Conservation (phyloP, 208 protist genomes). For the Leishmania mexicana region DNA sequence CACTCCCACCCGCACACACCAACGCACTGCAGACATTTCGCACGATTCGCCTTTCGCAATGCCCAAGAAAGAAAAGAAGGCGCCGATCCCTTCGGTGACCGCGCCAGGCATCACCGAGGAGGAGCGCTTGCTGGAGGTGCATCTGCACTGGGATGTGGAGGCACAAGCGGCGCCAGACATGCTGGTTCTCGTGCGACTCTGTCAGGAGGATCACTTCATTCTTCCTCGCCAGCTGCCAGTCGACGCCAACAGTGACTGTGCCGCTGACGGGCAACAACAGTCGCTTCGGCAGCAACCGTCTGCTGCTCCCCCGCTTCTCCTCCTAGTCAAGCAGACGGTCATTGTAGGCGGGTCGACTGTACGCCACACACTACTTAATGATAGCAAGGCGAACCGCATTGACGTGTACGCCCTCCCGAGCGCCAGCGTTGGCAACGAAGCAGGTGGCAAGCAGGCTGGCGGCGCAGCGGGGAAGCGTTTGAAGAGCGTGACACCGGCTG, state of each 20-base stretch:
- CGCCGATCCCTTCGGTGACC: background rate
- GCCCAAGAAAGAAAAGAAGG: constrained; percentile 32
- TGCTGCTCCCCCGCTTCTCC: constrained; percentile 26
- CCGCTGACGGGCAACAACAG: background rate
- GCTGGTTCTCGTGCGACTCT: constrained; percentile 28
- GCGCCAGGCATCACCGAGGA: constrained; percentile 18
- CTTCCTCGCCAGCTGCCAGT: constrained; percentile 12
- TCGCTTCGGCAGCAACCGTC: background rate
- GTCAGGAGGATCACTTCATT: constrained; percentile 21
- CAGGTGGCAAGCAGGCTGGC: constrained; percentile 2
- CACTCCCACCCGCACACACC: background rate
- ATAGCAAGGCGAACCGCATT: constrained; percentile 20
- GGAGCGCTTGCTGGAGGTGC: constrained; percentile 27
- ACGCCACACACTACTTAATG: constrained; percentile 21
- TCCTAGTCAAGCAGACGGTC: constrained; percentile 13
- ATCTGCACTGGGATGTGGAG: constrained; percentile 2
- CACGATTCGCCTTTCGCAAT: background rate
- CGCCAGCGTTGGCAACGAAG: constrained; percentile 1
- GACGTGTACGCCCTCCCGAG: constrained; percentile 23
- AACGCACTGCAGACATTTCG: background rate
- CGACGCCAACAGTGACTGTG: constrained; percentile 21
- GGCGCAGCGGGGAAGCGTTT: constrained; percentile 1
- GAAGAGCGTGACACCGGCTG: background rate
- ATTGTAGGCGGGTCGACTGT: constrained; percentile 2
- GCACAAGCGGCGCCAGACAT: constrained; percentile 8